Percentiles rank a stretch among this genome's conserved stretches.
These are phyloP conservation scores for Pseudocercospora crystallina DNA, from an alignment of 2,329 filamentous ascomycete genomes.

Conservation along the genomic window DNA sequence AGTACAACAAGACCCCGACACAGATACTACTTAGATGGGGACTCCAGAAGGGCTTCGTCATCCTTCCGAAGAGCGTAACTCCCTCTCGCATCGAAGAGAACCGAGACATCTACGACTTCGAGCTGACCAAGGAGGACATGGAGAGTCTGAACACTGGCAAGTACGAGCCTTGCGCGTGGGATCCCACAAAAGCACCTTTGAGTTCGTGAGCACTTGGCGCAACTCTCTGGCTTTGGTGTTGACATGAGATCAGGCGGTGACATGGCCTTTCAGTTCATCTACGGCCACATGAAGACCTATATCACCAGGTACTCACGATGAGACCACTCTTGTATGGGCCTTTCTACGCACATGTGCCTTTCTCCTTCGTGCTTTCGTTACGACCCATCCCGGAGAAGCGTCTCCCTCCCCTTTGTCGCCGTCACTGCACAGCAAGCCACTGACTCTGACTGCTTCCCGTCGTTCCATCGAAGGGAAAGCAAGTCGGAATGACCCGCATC, in stretches of 20 bases:
- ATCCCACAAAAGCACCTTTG: conserved; percentile 47
- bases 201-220: conserved; percentile 1
- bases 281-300: conserved; percentile 16
- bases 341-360: no score
- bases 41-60: conserved; percentile 61
- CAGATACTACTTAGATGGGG: conserved; percentile 64
- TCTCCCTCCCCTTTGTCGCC: no score
- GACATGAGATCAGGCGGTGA: conserved; percentile 15
- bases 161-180: conserved; percentile 61
- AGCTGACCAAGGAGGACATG: conserved; percentile 60
- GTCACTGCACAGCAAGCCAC: no score
- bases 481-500: neutral
- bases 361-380: no score
- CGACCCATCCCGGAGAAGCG: no score
- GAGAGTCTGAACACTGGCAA: conserved; percentile 52
- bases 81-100: conserved; percentile 53
- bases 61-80: conserved; percentile 63
- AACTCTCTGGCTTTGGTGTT: neutral
- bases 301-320: conserved; percentile 1
- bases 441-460: no score
- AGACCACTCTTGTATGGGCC: no score
- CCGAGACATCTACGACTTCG: conserved; percentile 59
- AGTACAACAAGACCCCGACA: conserved; percentile 58
- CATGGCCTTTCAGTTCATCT: conserved; percentile 18
- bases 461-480: no score